phyloP scores from a whole-genome alignment of 345 rosid species.

The Brassica rapa region DNA sequence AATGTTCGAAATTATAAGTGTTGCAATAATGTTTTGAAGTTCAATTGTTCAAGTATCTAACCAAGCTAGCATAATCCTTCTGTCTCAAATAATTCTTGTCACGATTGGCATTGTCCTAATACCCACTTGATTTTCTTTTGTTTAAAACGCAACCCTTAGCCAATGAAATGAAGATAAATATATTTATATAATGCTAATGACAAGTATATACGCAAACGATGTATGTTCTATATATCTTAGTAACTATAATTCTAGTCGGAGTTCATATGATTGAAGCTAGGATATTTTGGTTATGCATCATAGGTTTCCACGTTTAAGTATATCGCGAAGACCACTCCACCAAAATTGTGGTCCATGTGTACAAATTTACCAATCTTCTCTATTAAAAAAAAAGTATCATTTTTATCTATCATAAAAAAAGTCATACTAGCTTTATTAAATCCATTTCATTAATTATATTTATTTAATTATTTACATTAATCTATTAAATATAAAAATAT shows the following conservation, averaged over 20 bases:
- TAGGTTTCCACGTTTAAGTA: background rate
- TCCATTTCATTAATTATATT: no score
- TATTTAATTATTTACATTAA: no score
- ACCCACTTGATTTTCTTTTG: conserved; percentile 19
- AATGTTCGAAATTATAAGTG: conserved; percentile 1
- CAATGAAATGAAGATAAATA: background rate
- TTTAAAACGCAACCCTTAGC: conserved; percentile 9
- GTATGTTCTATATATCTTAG: background rate
- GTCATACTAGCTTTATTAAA: no score
- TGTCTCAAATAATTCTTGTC: conserved; percentile 26
- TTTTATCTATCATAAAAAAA: no score
- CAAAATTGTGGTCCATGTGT: background rate
- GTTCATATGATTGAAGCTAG: background rate
- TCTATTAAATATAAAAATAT: no score
- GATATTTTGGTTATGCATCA: background rate
- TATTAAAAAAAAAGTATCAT: no score
- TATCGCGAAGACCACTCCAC: background rate
- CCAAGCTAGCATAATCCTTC: conserved; percentile 8
- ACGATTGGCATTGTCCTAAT: conserved; percentile 1
- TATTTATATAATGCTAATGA: no score
- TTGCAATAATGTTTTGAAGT: conserved; percentile 5
- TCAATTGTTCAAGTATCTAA: conserved; percentile 8
- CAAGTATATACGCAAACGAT: no score
- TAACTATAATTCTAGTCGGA: background rate
- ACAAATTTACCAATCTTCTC: background rate